phyloP scores from a whole-genome alignment of 2,329 filamentous ascomycete genomes.

The Seiridium cupressi region DNA sequence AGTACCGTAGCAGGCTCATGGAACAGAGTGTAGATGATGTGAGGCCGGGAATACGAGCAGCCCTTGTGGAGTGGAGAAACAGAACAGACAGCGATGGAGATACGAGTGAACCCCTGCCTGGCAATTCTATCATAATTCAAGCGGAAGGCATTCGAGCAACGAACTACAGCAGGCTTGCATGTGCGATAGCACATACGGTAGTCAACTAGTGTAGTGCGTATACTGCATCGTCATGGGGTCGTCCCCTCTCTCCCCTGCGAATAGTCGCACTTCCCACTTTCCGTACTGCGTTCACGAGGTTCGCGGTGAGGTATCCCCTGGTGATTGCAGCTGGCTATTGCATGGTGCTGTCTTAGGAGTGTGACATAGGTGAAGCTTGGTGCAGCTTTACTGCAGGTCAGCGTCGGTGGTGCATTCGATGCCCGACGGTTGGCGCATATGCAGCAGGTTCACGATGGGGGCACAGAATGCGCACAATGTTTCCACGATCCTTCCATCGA shows the following conservation, averaged over 20 bases:
- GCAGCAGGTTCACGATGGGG: not conserved
- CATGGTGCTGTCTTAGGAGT: not conserved
- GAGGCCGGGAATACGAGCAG: not conserved
- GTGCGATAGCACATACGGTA: not conserved
- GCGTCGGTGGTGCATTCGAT: not conserved
- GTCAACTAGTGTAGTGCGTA: not conserved
- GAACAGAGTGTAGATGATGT: not conserved
- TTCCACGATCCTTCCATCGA: conserved; percentile 22
- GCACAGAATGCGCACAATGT: no score
- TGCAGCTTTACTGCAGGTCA: conserved; percentile 7
- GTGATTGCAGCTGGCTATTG: not conserved
- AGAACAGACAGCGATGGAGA: not conserved
- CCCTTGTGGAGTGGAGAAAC: not conserved
- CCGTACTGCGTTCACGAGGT: not conserved
- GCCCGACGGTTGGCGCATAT: conserved; percentile 5
- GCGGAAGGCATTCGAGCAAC: not conserved
- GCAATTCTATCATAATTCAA: not conserved
- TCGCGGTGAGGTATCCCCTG: not conserved
- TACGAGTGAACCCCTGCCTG: not conserved
- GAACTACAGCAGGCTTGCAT: not conserved
- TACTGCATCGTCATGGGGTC: not conserved
- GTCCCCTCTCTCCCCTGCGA: not conserved
- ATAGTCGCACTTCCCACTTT: not conserved
- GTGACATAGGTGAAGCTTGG: not conserved
- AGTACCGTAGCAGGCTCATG: no score